Evolutionary conservation across 257 asterid species (phyloP), one percentile per base, ranked within the genome.

Genomic region (Thymus quinquecostatus): DNA sequence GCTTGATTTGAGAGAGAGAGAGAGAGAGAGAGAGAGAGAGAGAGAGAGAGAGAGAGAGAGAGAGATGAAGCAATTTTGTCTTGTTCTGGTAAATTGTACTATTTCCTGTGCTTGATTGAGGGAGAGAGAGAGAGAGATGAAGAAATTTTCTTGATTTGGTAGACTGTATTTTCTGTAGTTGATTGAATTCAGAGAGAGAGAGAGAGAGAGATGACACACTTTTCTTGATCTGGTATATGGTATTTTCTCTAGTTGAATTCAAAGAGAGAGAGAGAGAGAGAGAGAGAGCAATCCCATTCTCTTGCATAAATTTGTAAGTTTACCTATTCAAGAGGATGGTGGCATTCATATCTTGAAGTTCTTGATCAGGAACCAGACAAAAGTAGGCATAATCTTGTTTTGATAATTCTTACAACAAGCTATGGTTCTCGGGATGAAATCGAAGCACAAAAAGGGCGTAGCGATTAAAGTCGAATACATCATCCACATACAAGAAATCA

Each of bases 391-490:
- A 58, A 40, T 45, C 60, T 21, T 58, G 41, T 27, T 27, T 2
- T 74, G 14, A 75, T 55, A 57, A 34, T 49, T 38, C 33, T 81
- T 28, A 13, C 27, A 65, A 21, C 21, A 65, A 83, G 87, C 77
- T 4, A 92, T 92, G 98, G 97, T 88, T 80, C 96, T 92, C 28
- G 97, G 98, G 21, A 64, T 86, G 84, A 88, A 77, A 65, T 82
- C 87, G 1, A 92, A 79, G 68, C 78, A 78, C 72, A 87, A 86
- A 75, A 88, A 81, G 81, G 84, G 92, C 5, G 74, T 81, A 56
- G 58, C 81, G 41, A 70, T 88, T 38, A 79, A 78, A 74, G 78
- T 85, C 5, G 92, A 87, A 21, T 90, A 83, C 73, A 66, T 77
- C 0, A 68, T 92, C 64, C 94, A 79, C 21, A 69, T 92, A 38